These are phyloP conservation scores for Fremontodendron californicum DNA, from an alignment of 345 rosid genomes.

Conservation along the genomic window DNA sequence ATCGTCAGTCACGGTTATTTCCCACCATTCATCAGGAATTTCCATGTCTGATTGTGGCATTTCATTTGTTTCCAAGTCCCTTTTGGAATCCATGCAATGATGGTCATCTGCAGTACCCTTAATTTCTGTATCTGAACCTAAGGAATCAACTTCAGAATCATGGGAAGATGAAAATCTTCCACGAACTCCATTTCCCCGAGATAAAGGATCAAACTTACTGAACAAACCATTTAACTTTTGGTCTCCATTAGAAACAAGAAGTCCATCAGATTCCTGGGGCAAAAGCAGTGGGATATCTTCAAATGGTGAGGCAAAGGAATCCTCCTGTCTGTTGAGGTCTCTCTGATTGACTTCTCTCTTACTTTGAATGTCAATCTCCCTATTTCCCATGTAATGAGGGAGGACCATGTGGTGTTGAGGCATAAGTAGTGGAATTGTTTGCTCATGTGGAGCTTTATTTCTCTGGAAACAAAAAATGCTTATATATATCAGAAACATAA, in stretches of 20 bases:
- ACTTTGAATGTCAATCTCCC: conserved; percentile 45
- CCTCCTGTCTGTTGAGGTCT: conserved; percentile 34
- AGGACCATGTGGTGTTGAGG: conserved; percentile 97
- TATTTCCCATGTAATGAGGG: conserved; percentile 89
- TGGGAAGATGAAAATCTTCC: conserved; percentile 18
- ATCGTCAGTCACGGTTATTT: conserved; percentile 29
- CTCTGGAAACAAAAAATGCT: conserved; percentile 43
- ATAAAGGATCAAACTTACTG: conserved; percentile 5
- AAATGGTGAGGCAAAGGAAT: conserved; percentile 45
- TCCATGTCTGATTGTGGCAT: conserved; percentile 16
- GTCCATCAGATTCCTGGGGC: conserved; percentile 64
- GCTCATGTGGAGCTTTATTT: conserved; percentile 85
- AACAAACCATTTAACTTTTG: conserved; percentile 14
- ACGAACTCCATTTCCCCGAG: conserved; percentile 9
- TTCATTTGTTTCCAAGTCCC: conserved; percentile 17
- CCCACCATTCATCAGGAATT: conserved; percentile 40
- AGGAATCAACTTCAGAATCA: conserved; percentile 24
- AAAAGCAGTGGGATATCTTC: conserved; percentile 81
- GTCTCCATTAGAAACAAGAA: conserved; percentile 19
- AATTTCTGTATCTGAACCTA: conserved; percentile 25
- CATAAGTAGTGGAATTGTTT: conserved; percentile 76
- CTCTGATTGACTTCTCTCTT: conserved; percentile 34
- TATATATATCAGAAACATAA: conserved; percentile 9
- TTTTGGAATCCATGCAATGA: conserved; percentile 24
- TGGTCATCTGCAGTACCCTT: conserved; percentile 21